These are phyloP conservation scores for Dillenia turbinata DNA, from an alignment of 164 flowering plant species.

Conservation along the genomic window DNA sequence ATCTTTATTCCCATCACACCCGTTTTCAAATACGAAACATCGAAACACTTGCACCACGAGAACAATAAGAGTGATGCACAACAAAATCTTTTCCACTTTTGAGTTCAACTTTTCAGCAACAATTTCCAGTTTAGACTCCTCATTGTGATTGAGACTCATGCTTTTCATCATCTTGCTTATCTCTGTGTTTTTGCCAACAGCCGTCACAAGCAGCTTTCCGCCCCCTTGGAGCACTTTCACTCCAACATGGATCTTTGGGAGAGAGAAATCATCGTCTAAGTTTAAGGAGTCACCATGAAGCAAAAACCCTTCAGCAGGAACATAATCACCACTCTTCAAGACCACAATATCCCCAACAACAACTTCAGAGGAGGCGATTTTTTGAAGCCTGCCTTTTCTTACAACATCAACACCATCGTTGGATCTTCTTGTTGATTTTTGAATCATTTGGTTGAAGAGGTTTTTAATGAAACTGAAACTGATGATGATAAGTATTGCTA, in stretches of 20 bases:
- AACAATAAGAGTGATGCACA: not conserved
- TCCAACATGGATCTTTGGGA: too few species aligned
- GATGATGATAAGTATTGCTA: not conserved
- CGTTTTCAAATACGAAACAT: not conserved
- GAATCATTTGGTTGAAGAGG: not conserved
- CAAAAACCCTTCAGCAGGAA: slow-evolving; percentile 6
- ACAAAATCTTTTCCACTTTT: slow-evolving; percentile 1
- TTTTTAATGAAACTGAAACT: not conserved
- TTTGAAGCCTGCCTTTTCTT: not conserved
- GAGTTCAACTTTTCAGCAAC: slow-evolving; percentile 1
- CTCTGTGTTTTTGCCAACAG: not conserved
- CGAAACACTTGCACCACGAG: not conserved
- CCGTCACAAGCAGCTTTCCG: not conserved
- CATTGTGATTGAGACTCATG: not conserved
- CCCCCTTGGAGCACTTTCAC: not conserved
- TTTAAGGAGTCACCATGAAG: not conserved
- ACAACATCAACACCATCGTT: not conserved
- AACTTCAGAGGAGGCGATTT: not conserved
- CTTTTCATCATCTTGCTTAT: slow-evolving; percentile 1
- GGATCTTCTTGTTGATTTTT: not conserved
- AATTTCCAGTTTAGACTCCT: slow-evolving; percentile 1
- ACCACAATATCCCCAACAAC: slow-evolving; percentile 7
- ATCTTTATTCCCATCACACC: not conserved
- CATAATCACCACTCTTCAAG: not conserved
- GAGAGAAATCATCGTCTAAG: not conserved